Evolutionary conservation across 1,284 basidiomycete species (phyloP).

Genomic region (Malassezia dermatis): DNA sequence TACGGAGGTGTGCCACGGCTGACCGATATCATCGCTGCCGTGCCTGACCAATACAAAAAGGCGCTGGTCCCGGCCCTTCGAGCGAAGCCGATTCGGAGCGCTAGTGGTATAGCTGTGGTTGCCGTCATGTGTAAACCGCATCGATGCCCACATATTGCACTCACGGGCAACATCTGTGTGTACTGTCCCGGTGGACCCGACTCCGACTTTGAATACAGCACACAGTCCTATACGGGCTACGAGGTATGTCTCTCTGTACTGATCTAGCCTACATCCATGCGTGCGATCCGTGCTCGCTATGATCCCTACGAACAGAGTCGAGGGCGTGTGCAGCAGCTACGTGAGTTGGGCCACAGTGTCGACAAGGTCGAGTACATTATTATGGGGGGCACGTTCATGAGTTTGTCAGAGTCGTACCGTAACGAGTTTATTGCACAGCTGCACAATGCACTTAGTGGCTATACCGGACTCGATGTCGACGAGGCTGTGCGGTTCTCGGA

Average conservation of each 20-base stretch:
- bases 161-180: slow-evolving; percentile 99
- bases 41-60: slow-evolving; percentile 93
- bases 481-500: slow-evolving; percentile 98
- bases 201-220: slow-evolving; percentile 99
- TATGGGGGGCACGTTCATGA: slow-evolving; percentile 99
- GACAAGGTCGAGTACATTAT: slow-evolving; percentile 99
- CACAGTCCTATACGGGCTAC: slow-evolving; percentile 88
- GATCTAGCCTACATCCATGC: slow-evolving; percentile 82
- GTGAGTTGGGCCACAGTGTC: slow-evolving; percentile 85
- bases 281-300: slow-evolving; percentile 91
- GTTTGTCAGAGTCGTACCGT: slow-evolving; percentile 91
- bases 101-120: slow-evolving; percentile 94
- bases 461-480: slow-evolving; percentile 79
- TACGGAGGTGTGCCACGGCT: slow-evolving; percentile 78
- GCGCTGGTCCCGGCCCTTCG: slow-evolving; percentile 77
- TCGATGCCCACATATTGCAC: slow-evolving; percentile 96
- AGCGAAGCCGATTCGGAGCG: slow-evolving; percentile 92
- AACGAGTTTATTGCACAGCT: slow-evolving; percentile 87
- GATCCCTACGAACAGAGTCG: slow-evolving; percentile 97
- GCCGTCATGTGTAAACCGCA: slow-evolving; percentile 99
- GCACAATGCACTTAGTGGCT: slow-evolving; percentile 91
- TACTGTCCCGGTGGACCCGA: slow-evolving; percentile 99
- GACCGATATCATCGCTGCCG: slow-evolving; percentile 95
- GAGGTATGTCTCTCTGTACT: slow-evolving; percentile 39
- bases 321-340: slow-evolving; percentile 86